These are phyloP conservation scores for Syzygium aromaticum DNA, from an alignment of 345 rosid species.

Conservation along the genomic window DNA sequence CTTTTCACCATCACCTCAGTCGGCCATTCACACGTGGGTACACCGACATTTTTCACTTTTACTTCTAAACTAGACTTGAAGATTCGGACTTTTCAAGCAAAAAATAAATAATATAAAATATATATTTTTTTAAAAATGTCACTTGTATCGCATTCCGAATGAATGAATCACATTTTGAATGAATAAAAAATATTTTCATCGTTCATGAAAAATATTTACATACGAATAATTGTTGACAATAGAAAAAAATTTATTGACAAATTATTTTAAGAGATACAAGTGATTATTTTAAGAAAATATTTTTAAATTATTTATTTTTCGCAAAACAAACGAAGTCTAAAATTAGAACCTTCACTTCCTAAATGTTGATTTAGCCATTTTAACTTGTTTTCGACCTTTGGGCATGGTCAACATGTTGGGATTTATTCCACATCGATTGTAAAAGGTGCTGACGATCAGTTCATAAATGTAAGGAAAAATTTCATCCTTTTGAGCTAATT, in stretches of 20 bases:
- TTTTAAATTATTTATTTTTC: neutral
- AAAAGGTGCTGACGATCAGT: fast-evolving
- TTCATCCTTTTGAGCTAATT: too few relatives aligned
- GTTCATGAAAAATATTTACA: too few relatives aligned
- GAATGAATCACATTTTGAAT: fast-evolving
- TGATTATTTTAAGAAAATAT: neutral
- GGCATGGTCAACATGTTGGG: neutral
- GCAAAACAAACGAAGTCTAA: fast-evolving
- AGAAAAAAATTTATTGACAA: neutral
- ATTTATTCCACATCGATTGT: too few relatives aligned
- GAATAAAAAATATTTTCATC: too few relatives aligned
- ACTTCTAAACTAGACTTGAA: neutral
- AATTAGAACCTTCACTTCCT: neutral
- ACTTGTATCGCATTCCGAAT: fast-evolving
- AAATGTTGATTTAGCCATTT: too few relatives aligned
- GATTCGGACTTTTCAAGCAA: too few relatives aligned
- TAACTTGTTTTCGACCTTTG: neutral
- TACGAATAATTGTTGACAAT: too few relatives aligned
- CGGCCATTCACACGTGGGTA: neutral
- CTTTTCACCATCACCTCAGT: neutral
- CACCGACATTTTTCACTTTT: neutral
- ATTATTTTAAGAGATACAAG: neutral
- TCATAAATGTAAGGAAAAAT: too few relatives aligned
- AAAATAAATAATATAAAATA: too few relatives aligned
- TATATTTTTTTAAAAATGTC: neutral